A percentile compares a stretch with the other conserved stretches of the same genome.
Conservation (phyloP, 2,329 filamentous ascomycete species). For the Pseudogymnoascus sp. region DNA sequence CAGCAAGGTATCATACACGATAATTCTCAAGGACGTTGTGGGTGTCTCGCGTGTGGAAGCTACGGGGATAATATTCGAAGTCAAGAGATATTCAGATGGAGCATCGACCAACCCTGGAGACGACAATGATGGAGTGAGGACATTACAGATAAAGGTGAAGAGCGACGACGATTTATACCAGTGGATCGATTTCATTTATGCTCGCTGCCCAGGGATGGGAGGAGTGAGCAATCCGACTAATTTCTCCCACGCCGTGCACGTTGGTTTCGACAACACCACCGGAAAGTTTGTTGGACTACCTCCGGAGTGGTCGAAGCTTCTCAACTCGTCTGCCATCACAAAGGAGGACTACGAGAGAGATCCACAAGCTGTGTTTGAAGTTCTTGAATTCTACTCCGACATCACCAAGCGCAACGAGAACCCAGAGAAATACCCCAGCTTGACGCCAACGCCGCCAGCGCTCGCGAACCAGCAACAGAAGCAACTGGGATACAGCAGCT, state of each 20-base stretch:
- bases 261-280: constrained; percentile 91
- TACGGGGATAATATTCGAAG: constrained; percentile 87
- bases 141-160: constrained; percentile 87
- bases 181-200: constrained; percentile 98
- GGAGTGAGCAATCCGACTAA: constrained; percentile 98
- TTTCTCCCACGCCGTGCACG: constrained; percentile 93
- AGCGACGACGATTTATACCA: constrained; percentile 95
- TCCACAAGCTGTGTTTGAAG: constrained; percentile 75
- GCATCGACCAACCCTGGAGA: constrained; percentile 64
- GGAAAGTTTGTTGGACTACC: constrained; percentile 92
- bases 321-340: constrained; percentile 93
- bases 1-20: constrained; percentile 77
- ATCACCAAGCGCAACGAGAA: constrained; percentile 69
- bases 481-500: constrained; percentile 52
- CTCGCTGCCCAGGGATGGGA: constrained; percentile 92
- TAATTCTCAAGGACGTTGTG: constrained; percentile 78
- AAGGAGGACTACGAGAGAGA: constrained; percentile 99
- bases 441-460: constrained; percentile 57
- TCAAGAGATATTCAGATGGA: constrained; percentile 66
- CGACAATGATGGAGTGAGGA: constrained; percentile 61
- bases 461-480: constrained; percentile 49
- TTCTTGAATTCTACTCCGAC: constrained; percentile 78
- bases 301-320: constrained; percentile 91
- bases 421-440: constrained; percentile 57
- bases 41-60: constrained; percentile 87